Base-by-base conservation (phyloP, 495 filamentous ascomycete species). In the Articulospora tetracladia region DNA sequence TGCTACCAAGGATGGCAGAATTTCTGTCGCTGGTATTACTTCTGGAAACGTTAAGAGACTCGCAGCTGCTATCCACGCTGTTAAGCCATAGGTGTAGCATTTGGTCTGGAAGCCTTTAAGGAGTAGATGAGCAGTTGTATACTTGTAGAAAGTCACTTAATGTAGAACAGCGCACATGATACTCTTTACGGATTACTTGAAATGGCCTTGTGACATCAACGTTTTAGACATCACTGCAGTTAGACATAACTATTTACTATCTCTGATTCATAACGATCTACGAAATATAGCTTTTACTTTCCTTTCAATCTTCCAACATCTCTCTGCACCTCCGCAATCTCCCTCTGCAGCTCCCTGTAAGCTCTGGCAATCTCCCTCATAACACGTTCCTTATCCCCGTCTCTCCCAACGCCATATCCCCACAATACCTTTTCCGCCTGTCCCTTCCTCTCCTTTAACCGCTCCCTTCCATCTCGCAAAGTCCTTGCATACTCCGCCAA, bases 1-100 rank as follows among this genome's bases (percentile, higher is more conserved):
- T 70, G 93, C 92, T 53, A 98, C 94, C 75, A 92, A 88, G 79
- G 93, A 98, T 74, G 94, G 94, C 66, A 86, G 94, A 75, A 98
- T 98, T 70, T 97, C 92, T 44, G 93, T 98, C 19, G 94, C 94
- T 39, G 94, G 94, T 66, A 97, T 98, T 78, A 98, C 94, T 57
- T 83, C 79, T 54, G 91, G 81, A 68, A 98, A 98, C 74, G 94
- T 97, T 62, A 86, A 90, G 77, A 86, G 93, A 66, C 87, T 98
- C 54, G 94, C 94, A 55, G 88, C 97, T 79, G 83, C 90, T 68
- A 98, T 98, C 77, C 93, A 89, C 83, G 93, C 96, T 77, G 86
- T 98, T 62, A 96, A 80, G 75, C 79, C 79, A 68, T 83, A 76
- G 68, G 63, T 26, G 3, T n/a, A 23, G 26, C 12, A 47, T 53